Conservation (phyloP, 2,329 filamentous ascomycete genomes). For the Oidium heveae region DNA sequence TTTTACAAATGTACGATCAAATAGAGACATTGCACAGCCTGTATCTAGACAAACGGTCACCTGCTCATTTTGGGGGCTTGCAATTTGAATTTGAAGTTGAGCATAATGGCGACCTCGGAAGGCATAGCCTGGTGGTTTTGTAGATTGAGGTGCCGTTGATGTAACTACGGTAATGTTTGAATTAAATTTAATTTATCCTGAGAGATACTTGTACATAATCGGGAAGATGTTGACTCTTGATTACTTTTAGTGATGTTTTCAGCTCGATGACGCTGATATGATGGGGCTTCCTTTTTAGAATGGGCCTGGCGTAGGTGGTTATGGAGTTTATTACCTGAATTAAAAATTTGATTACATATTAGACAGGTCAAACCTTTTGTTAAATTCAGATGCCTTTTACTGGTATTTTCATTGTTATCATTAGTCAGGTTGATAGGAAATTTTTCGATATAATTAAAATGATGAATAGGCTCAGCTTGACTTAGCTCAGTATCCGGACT, state of each 20-base stretch:
- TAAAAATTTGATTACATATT: not conserved
- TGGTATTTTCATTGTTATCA: too few species aligned
- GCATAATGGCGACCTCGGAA: not conserved
- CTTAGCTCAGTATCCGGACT: not conserved
- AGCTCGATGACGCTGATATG: not conserved
- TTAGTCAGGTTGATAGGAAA: too few species aligned
- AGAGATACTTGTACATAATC: too few species aligned
- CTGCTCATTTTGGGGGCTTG: not conserved
- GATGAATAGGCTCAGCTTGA: too few species aligned
- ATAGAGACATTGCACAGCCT: not conserved
- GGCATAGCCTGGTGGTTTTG: not conserved
- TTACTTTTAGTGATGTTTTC: not conserved
- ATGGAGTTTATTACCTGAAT: not conserved
- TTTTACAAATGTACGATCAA: not conserved
- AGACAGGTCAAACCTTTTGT: not conserved
- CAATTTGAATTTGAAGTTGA: not conserved
- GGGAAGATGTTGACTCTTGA: not conserved
- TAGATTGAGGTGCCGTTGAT: not conserved
- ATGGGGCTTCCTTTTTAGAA: not conserved
- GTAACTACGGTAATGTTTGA: not conserved
- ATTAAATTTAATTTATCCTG: too few species aligned
- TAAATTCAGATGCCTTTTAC: too few species aligned
- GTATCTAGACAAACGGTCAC: not conserved
- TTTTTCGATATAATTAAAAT: too few species aligned
- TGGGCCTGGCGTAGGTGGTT: not conserved